phyloP scores from a whole-genome alignment of 257 asterid genomes.

The Solanum peruvianum region DNA sequence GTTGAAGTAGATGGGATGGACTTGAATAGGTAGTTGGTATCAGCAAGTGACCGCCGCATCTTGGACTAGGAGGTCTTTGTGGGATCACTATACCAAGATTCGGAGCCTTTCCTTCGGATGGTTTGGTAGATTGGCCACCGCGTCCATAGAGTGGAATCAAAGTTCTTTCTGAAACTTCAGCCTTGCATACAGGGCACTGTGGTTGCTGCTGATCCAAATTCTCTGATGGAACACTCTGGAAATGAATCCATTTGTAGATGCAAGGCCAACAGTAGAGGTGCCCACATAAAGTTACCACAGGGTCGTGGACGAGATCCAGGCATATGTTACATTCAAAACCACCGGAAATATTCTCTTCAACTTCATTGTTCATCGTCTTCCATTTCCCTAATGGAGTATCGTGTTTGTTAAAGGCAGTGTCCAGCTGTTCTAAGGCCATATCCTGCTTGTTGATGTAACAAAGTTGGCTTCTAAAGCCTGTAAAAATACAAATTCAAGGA shows the following conservation, averaged over 20 bases:
- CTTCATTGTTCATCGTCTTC: constrained; percentile 19
- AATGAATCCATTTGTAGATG: constrained; percentile 62
- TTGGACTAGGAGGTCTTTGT: constrained; percentile 45
- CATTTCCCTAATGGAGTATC: constrained; percentile 10
- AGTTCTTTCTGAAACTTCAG: constrained; percentile 37
- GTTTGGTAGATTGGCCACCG: constrained; percentile 30
- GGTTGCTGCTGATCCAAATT: constrained; percentile 23
- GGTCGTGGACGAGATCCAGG: constrained; percentile 56
- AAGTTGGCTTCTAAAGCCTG: neutral
- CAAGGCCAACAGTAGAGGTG: constrained; percentile 93
- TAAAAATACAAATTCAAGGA: neutral
- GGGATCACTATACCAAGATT: constrained; percentile 29
- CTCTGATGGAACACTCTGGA: constrained; percentile 13
- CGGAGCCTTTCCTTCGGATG: constrained; percentile 18
- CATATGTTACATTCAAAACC: constrained; percentile 79
- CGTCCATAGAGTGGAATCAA: constrained; percentile 69
- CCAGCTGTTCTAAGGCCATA: neutral
- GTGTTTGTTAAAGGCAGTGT: neutral
- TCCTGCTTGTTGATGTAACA: neutral
- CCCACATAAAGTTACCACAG: constrained; percentile 78
- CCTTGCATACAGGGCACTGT: constrained; percentile 74
- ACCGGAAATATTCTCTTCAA: constrained; percentile 21
- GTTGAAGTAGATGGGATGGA: constrained; percentile 19
- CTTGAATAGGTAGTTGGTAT: neutral
- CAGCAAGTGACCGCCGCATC: constrained; percentile 4